Evolutionary conservation across 225 moss, liverwort and hornwort genomes (phyloP), one percentile per base, ranked within the genome.

Genomic region (Marchantia polymorpha): DNA sequence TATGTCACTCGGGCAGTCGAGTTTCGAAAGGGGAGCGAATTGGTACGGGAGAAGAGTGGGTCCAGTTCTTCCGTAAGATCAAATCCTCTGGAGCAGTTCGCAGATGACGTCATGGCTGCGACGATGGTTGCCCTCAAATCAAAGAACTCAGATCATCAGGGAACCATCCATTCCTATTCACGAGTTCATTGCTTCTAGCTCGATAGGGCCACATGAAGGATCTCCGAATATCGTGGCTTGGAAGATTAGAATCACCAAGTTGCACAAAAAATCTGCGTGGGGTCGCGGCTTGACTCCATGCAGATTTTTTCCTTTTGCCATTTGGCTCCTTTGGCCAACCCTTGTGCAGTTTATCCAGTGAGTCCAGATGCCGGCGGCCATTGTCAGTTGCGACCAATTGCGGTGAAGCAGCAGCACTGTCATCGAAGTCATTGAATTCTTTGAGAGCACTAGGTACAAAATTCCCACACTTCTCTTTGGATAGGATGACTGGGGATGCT

Each of bases 351-450:
- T 49, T 10, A 9, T 39, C 20, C 11, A 10, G 4, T 19, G 49
- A 20, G 20, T 87, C 31, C 1, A 87, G 83, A 25, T 96, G 94
- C 92, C 90, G 92, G 68, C 94, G 96, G 0, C 94, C 96, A 2
- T 90, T 80, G 22, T 87, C 81, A 0, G n/a, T 81, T 52, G 96
- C 94, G 13, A 94, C 94, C 48, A 96, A 82, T 74, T 91, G 91
- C 30, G 88, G 87, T 0, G 85, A 81, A 0, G 91, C 92, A 7
- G 86, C 84, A 0, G 85, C 78, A 65, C 80, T 84, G 52, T 96
- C 92, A 5, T 10, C 67, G 53, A 81, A 96, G 13, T 92, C 14
- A 94, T 91, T n/a, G n/a, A n/a, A n/a, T 0, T 90, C 92, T 9
- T 88, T 85, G 0, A 92, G 94, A 53, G 96, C 92, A 23, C 94